Evolutionary conservation across 1,284 basidiomycete species (phyloP).

Genomic region (Leccinum insolens): DNA sequence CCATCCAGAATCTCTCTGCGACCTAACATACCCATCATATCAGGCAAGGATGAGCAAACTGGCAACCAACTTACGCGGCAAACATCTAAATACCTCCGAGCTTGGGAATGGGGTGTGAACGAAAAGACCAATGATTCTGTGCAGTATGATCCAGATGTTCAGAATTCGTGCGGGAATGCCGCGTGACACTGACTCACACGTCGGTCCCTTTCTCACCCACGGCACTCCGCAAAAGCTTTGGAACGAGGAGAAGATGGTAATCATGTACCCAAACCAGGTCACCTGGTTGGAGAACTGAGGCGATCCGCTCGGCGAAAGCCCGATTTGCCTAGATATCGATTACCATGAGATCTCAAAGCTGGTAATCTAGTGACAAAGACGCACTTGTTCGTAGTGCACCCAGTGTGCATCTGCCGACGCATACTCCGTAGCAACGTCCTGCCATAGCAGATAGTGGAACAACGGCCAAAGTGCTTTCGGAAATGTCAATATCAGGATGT

Average conservation of each 20-base stretch:
- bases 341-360: conserved; percentile 9
- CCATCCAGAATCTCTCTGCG: conserved; percentile 95
- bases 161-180: background rate
- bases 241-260: conserved; percentile 93
- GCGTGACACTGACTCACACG: conserved; percentile 23
- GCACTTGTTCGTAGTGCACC: conserved; percentile 32
- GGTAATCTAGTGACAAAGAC: background rate
- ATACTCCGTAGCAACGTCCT: conserved; percentile 85
- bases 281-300: conserved; percentile 80
- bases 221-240: conserved; percentile 77
- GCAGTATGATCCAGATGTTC: conserved; percentile 26
- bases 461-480: conserved; percentile 89
- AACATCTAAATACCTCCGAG: conserved; percentile 93
- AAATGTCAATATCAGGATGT: conserved; percentile 6
- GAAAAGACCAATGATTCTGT: conserved; percentile 88
- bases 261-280: conserved; percentile 92
- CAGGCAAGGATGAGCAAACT: background rate
- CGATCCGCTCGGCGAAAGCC: conserved; percentile 82
- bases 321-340: conserved; percentile 68
- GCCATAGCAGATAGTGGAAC: conserved; percentile 99
- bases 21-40: conserved; percentile 38
- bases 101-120: conserved; percentile 98
- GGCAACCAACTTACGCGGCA: conserved; percentile 66
- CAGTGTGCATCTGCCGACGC: conserved; percentile 86
- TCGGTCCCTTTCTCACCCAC: conserved; percentile 31